Conservation (phyloP, 2,329 filamentous ascomycete genomes). For the Scopulariopsis brevicaulis region DNA sequence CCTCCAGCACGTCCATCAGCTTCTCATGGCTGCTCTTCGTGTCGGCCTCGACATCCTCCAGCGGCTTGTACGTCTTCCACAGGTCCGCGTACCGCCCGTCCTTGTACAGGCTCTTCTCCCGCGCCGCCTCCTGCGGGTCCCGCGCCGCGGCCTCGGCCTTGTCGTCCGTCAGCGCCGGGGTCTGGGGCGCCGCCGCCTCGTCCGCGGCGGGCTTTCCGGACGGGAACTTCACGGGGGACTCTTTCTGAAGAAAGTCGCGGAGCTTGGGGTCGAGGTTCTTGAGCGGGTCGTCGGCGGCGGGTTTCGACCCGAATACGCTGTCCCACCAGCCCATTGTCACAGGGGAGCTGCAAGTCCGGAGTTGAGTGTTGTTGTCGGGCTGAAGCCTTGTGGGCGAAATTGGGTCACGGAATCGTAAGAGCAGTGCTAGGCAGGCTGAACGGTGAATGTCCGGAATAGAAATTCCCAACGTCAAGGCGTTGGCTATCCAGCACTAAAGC, state of each 20-base stretch:
- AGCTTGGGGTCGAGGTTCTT: conserved; percentile 71
- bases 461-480: no score
- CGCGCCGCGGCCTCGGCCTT: conserved; percentile 6
- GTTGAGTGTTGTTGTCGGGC: background rate
- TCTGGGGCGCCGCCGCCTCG: conserved; percentile 10
- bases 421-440: background rate
- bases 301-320: conserved; percentile 36
- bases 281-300: conserved; percentile 43
- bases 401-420: background rate
- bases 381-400: background rate
- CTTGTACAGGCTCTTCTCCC: conserved; percentile 39
- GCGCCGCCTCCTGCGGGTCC: conserved; percentile 21
- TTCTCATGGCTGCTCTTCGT: conserved; percentile 69
- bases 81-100: conserved; percentile 67
- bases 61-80: conserved; percentile 83
- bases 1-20: conserved; percentile 67
- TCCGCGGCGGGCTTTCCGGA: conserved; percentile 11
- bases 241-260: conserved; percentile 73
- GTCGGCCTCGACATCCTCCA: conserved; percentile 55
- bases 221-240: conserved; percentile 63
- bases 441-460: background rate
- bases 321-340: conserved; percentile 45
- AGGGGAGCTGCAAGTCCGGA: background rate
- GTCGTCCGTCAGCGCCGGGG: conserved; percentile 6
- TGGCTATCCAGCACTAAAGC: no score